Conservation (phyloP, 2,329 filamentous ascomycete genomes). For the Zymoseptoria tritici region DNA sequence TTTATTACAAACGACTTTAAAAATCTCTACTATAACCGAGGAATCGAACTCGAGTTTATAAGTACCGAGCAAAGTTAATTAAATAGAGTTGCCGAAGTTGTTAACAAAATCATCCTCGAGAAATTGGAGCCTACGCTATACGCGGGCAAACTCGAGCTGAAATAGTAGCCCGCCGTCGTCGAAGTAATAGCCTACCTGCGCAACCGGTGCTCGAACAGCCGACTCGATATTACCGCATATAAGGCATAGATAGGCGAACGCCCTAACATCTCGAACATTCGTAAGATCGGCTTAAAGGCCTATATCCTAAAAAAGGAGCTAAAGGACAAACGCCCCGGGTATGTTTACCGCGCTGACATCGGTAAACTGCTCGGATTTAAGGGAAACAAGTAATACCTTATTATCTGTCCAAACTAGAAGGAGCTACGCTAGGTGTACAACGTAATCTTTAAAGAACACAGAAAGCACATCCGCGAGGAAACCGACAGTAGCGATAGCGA, state of each 20-base stretch:
- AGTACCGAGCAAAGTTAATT: not conserved
- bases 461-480: not conserved
- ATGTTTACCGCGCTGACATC: not conserved
- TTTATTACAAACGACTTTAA: too few relatives aligned
- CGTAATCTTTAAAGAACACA: not conserved
- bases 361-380: not conserved
- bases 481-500: too few relatives aligned
- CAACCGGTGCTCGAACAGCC: not conserved
- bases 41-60: not conserved
- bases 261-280: not conserved
- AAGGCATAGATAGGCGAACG: not conserved
- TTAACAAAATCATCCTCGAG: not conserved
- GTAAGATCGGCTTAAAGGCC: not conserved
- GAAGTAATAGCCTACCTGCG: not conserved
- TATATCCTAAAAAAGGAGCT: not conserved
- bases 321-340: not conserved
- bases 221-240: not conserved
- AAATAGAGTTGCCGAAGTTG: not conserved
- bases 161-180: not conserved
- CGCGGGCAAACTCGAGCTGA: not conserved
- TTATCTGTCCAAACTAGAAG: not conserved
- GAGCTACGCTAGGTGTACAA: not conserved
- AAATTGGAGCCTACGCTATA: not conserved
- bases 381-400: not conserved
- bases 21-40: too few relatives aligned